Evolutionary conservation across 306 rosid species (phyloP), one percentile per base, ranked within the genome.

Genomic region (Aeschynomene evenia): DNA sequence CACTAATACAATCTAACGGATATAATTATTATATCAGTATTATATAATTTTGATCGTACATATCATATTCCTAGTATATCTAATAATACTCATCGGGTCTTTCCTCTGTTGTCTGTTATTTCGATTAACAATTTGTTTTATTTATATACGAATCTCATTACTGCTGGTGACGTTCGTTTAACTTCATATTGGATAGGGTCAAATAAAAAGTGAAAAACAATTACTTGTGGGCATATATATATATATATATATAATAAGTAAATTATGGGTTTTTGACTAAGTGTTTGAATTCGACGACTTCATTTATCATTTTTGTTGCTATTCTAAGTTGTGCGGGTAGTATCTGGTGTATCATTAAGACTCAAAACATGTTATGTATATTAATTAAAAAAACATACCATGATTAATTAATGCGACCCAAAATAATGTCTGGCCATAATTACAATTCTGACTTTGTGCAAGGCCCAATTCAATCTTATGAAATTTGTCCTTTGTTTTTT

Each of bases 51-150:
- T n/a, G n/a, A n/a, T n/a, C n/a, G n/a, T n/a, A n/a, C n/a, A n/a
- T n/a, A n/a, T n/a, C n/a, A n/a, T n/a, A n/a, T n/a, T n/a, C n/a
- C n/a, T n/a, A n/a, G n/a, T n/a, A n/a, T n/a, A n/a, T n/a, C n/a
- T n/a, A n/a, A n/a, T 18, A 34, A 19, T 71, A 21, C 49, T 59
- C 6, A 29, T 19, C 45, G 5, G 48, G 68, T 31, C 42, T 55
- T 39, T 69, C 74, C 72, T 60, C 70, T 75, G 66, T 21, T 37
- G 11, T 9, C 43, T 37, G 43, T 37, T 37, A 37, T 37, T 37
- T 9, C 43, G 14, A 11, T 11, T 37, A 9, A 37, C 43, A 14
- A 37, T 9, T 1, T 11, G 13, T 37, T 9, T 37, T 63, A 23
- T 43, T 26, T 18, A 6, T 37, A 37, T 39, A 6, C 20, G 7